Base-by-base conservation (phyloP, 1,284 basidiomycete species). In the Volvariella volvacea region DNA sequence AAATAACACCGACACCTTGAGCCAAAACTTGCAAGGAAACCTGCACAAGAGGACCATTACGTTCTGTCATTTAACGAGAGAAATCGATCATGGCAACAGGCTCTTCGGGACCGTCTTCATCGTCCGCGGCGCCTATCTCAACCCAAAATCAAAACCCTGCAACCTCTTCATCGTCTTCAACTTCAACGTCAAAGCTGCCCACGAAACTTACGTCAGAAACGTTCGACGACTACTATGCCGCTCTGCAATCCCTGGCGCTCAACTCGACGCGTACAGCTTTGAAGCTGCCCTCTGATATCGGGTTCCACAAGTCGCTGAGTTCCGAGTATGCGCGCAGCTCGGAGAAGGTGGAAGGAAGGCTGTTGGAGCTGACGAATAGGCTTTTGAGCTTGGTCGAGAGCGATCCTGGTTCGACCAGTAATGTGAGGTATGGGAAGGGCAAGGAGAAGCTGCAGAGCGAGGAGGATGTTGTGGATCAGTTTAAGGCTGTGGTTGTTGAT, bases 231-330 rank as follows among this genome's bases (percentile, higher is more conserved):
- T 66, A 65, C 50, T 75, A 83, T 50, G 57, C 67, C 4, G 55
- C 68, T 28, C 58, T 86, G 2, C 86, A 87, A 56, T 61, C 62
- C 0, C 61, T 70, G 14, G 81, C 79, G 1, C 70, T 88, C 14
- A 71, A 74, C 41, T 70, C 81, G 3, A 85, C 82, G 2, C 73
- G 77, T 47, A 65, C 71, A 43, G 73, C 83, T 1, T 74, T 74
- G 3, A 65, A 65, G 1, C 64, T 88, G 4, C 84, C 85, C 10
- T 44, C 64, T 8, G 92, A 94, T 63, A 67, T 95, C 48, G 66
- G 73, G 37, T 95, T 94, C 61, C 87, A 95, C 63, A 80, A 88
- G 32, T 88, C 92, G 2, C 76, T 96, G 50, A 86, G 94, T 61
- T 65, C 74, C 12, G 70, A 67, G 10, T 74, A 95, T 48, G 83